Evolutionary conservation across 495 filamentous ascomycete genomes (phyloP), one percentile per base, ranked within the genome.

Genomic region (Beverwykella pulmonaria): DNA sequence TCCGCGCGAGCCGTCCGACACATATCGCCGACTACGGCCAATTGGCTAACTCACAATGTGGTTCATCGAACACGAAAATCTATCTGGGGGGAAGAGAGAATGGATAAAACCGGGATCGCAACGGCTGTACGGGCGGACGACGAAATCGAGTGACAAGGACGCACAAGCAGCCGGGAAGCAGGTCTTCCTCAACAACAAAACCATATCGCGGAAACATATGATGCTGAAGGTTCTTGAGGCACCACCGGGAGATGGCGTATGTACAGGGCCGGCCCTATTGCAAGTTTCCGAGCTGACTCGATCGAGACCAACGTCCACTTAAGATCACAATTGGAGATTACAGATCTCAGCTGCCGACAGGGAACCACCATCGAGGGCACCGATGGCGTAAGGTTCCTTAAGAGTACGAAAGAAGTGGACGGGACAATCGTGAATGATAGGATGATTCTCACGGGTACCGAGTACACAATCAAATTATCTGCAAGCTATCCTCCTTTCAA

Each of bases 191-290:
- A 55, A 82, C 7, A 80, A 92, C 61, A 88, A 89, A 65, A 86
- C 86, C 6, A 87, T 98, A 53, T 98, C 94, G n/a, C 84, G 93
- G 30, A 88, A 93, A 66, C 94, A 98, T 75, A 79, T 97, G 70
- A 86, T 87, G 29, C 86, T 98, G 58, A 80, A 87, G 27, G 86
- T 98, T 1, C 85, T 81, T 14, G 65, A 76, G 0, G 88, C 94
- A 6, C 76, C 80, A 32, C 77, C 86, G 8, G 90, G 85, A 53
- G 88, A 92, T 76, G 89, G 87, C 58, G 90, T 95, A 84, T 32
- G 59, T 59, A 15, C 17, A 46, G 23, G 25, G 23, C 20, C n/a
- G 49, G 23, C n/a, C 63, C 26, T 61, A 22, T 54, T 12, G 0
- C n/a, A 64, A 1, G 14, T 29, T n/a, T n/a, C 3, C 17, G 3